Evolutionary conservation across 768 basidiomycete species (phyloP).

Genomic region (Pilatotrama ljubarskyi): DNA sequence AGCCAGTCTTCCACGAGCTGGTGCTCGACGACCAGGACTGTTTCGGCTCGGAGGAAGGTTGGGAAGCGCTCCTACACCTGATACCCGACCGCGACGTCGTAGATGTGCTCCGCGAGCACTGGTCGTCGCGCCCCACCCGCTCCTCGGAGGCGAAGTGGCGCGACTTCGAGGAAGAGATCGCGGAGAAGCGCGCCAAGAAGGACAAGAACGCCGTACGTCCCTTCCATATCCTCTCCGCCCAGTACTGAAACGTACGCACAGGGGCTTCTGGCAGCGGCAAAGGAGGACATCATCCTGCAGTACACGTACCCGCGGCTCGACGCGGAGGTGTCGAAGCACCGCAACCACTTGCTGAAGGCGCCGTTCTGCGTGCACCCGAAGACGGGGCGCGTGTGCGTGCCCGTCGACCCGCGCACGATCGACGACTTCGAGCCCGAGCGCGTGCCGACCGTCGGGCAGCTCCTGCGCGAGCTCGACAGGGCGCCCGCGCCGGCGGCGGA

Average conservation of each 20-base stretch:
- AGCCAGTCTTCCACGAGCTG: slow-evolving; percentile 58
- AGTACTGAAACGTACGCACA: slow-evolving; percentile 15
- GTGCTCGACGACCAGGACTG: slow-evolving; percentile 84
- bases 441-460: slow-evolving; percentile 85
- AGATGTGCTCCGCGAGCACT: slow-evolving; percentile 52
- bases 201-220: slow-evolving; percentile 28
- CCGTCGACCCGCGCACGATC: slow-evolving; percentile 74
- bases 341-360: slow-evolving; percentile 96
- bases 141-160: slow-evolving; percentile 75
- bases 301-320: slow-evolving; percentile 97
- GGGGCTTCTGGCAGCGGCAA: slow-evolving; percentile 43
- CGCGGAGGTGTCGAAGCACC: slow-evolving; percentile 94
- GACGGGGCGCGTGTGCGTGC: slow-evolving; percentile 94
- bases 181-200: slow-evolving; percentile 17
- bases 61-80: slow-evolving; percentile 70
- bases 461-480: slow-evolving; percentile 87
- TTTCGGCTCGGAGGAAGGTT: slow-evolving; percentile 69
- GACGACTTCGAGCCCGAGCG: slow-evolving; percentile 81
- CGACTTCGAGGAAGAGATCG: slow-evolving; percentile 48
- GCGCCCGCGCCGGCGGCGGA: too few relatives aligned
- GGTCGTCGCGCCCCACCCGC: slow-evolving; percentile 52
- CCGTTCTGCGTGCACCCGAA: slow-evolving; percentile 98
- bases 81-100: slow-evolving; percentile 64
- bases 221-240: slow-evolving; percentile 34
- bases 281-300: slow-evolving; percentile 89